Percentiles rank a stretch among this genome's conserved stretches.
Evolutionary conservation across 1,139 yeast genomes (phyloP).

Genomic region (Saccharomyces hybrid): DNA sequence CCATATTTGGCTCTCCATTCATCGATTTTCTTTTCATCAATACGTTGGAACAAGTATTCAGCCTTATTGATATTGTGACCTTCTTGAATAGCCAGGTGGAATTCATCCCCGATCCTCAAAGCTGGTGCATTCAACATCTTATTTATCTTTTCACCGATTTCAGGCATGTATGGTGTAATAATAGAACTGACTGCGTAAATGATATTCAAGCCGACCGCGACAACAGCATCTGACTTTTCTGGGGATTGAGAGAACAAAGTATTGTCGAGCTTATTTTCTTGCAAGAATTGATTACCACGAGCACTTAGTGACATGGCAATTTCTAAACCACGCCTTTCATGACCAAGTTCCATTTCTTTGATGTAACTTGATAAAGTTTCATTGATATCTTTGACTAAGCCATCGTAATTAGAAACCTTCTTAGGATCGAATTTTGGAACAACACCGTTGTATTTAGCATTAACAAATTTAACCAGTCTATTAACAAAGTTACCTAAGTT

Average conservation of each 20-base stretch:
- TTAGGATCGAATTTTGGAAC: constrained; percentile 54
- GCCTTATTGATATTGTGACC: constrained; percentile 92
- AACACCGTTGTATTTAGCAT: constrained; percentile 87
- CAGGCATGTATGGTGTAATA: constrained; percentile 86
- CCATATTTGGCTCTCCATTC: constrained; percentile 86
- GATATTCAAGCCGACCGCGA: constrained; percentile 83
- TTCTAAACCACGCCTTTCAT: constrained; percentile 83
- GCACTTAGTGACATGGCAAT: constrained; percentile 84
- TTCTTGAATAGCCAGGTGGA: constrained; percentile 57
- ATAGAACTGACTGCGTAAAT: constrained; percentile 76
- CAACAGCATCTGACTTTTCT: constrained; percentile 81
- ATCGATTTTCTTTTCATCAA: constrained; percentile 80
- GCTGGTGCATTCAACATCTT: constrained; percentile 79
- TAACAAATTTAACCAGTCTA: constrained; percentile 82
- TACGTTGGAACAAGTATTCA: constrained; percentile 81
- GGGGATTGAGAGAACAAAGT: constrained; percentile 69
- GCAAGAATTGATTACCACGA: constrained; percentile 90
- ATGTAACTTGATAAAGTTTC: constrained; percentile 52
- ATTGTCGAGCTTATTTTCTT: constrained; percentile 91
- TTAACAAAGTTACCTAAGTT: constrained; percentile 95
- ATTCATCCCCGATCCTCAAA: constrained; percentile 67
- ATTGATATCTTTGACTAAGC: constrained; percentile 53
- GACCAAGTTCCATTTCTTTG: constrained; percentile 68
- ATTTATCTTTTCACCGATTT: constrained; percentile 58
- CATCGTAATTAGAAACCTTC: constrained; percentile 43